Evolutionary conservation across 225 moss, liverwort and hornwort genomes (phyloP), one percentile per base, ranked within the genome.

Genomic region (Physcomitrellopsis africana): DNA sequence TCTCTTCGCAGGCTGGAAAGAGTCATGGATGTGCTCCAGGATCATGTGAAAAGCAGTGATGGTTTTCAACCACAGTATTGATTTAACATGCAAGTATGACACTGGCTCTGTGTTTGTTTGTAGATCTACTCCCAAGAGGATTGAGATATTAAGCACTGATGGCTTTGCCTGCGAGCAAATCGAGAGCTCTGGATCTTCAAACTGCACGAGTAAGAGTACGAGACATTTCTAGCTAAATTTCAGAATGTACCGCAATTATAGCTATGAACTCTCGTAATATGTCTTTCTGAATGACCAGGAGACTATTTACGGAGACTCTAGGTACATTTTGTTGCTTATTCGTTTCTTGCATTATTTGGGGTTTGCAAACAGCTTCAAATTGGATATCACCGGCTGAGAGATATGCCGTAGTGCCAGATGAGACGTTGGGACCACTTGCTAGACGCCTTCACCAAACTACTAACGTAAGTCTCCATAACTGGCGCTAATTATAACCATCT

Each of bases 331-430:
- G 18, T 72, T 47, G 37, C 72, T 72, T 18, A 72, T 72, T 27
- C 43, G 24, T 67, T 51, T 53, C 27, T 53, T 70, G 63, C 47
- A 15, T 63, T 63, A 45, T 70, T 60, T 79, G 60, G 67, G 53
- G 29, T 43, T 61, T 32, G 51, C 51, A 72, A 67, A 53, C 81
- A 84, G 84, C 81, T 66, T 77, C 80, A 52, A 77, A 84, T 77
- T 84, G 84, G 84, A 63, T 84, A 32, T 62, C 84, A 62, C 84
- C 84, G 27, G 77, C 84, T 71, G 80, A 80, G 62, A 81, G 84
- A 78, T 84, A 81, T 57, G 84, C 84, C 45, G 74, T 84, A 58
- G 84, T 84, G 46, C 84, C 84, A 56, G 84, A 84, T 63, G 80
- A 84, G 66, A 81, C 84, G 51, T 44, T 84, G 69, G 80, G 67